Evolutionary conservation across 2,329 filamentous ascomycete genomes (phyloP).

Genomic region (Penicillium paneum): DNA sequence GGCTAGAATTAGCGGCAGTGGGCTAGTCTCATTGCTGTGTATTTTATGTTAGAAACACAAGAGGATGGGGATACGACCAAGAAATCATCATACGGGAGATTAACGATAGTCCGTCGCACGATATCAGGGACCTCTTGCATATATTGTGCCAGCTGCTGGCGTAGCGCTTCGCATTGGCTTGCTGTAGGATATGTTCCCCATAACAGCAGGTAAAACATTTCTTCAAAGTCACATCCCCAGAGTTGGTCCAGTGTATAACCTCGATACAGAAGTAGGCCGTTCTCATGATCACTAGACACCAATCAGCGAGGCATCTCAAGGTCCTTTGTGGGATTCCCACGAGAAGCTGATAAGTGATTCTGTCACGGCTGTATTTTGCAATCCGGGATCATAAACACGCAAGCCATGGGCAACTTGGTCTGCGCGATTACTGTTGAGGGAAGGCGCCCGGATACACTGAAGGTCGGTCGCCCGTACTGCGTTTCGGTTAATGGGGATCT

Average conservation of each 20-base stretch:
- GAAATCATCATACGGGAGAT: conserved; percentile 24
- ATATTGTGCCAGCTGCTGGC: conserved; percentile 18
- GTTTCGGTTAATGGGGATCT: conserved; percentile 30
- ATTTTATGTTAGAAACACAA: not conserved
- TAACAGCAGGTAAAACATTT: conserved; percentile 32
- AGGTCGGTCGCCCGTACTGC: conserved; percentile 29
- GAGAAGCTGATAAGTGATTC: conserved; percentile 32
- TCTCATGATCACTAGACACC: conserved; percentile 27
- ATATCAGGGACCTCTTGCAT: conserved; percentile 22
- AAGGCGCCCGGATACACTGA: conserved; percentile 25
- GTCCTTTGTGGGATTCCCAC: conserved; percentile 14
- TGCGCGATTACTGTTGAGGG: conserved; percentile 13
- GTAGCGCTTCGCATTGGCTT: conserved; percentile 17
- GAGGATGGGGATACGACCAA: too few species aligned
- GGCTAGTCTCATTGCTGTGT: conserved; percentile 18
- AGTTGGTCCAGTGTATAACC: conserved; percentile 31
- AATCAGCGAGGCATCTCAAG: not conserved
- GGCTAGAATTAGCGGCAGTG: conserved; percentile 27
- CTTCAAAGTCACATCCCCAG: conserved; percentile 32
- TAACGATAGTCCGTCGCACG: conserved; percentile 24
- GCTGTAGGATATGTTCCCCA: conserved; percentile 30
- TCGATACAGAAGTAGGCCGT: conserved; percentile 28
- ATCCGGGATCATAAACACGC: conserved; percentile 34
- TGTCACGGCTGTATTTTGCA: conserved; percentile 34
- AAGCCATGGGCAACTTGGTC: conserved; percentile 29